Percentiles rank a stretch among this genome's conserved stretches.
Conservation (phyloP, 2,329 filamentous ascomycete genomes). For the Westerdykella ornata region DNA sequence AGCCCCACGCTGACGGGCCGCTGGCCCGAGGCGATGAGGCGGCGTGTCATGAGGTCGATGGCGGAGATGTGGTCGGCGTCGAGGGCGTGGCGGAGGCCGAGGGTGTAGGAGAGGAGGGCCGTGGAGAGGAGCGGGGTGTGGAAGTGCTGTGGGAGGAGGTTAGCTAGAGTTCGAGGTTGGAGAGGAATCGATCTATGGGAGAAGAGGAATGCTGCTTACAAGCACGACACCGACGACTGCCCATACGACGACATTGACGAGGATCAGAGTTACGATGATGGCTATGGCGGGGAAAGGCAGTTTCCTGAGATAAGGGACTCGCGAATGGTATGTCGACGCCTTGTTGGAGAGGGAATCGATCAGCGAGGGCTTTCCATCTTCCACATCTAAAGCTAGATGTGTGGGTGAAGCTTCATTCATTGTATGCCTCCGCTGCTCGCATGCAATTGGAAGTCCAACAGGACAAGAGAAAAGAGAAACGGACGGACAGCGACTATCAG, state of each 20-base stretch:
- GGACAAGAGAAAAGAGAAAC: background rate
- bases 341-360: constrained; percentile 25
- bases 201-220: constrained; percentile 33
- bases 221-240: constrained; percentile 52
- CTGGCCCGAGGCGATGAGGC: constrained; percentile 78
- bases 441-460: too few species aligned
- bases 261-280: constrained; percentile 49
- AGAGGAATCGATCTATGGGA: background rate
- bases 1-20: constrained; percentile 86
- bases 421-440: too few species aligned
- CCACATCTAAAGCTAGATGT: constrained; percentile 6
- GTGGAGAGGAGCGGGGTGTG: constrained; percentile 62
- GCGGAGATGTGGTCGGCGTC: constrained; percentile 93
- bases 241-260: constrained; percentile 54
- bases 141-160: constrained; percentile 19
- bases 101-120: constrained; percentile 76
- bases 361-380: constrained; percentile 14
- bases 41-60: constrained; percentile 90
- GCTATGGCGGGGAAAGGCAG: constrained; percentile 52
- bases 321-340: constrained; percentile 44
- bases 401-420: background rate
- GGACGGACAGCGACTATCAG: background rate
- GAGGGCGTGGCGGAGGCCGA: constrained; percentile 88
- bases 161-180: constrained; percentile 1
- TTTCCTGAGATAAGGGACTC: constrained; percentile 50